Evolutionary conservation across 371 early-diverging fungal genomes (phyloP).

Genomic region (Circinella minor): DNA sequence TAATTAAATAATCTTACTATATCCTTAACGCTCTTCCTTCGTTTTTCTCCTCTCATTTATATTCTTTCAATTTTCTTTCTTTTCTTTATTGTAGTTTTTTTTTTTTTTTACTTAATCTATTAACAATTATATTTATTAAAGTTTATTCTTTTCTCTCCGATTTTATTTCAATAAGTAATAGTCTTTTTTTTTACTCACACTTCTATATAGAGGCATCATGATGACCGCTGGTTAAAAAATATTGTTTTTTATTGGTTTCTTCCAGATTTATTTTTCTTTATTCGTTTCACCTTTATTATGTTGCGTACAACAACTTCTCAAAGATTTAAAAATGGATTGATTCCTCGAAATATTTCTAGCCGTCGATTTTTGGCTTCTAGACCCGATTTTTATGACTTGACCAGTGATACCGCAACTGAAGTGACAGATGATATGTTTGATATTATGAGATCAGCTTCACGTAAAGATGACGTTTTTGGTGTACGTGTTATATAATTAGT

Average conservation of each 20-base stretch:
- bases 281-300: background rate
- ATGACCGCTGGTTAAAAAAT: no score
- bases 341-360: no score
- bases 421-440: constrained; percentile 84
- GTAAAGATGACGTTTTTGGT: constrained; percentile 85
- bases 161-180: no score
- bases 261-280: background rate
- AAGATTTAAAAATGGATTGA: no score
- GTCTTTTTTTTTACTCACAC: no score
- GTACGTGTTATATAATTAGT: constrained; percentile 33
- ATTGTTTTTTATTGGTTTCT: background rate
- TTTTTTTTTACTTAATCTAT: background rate
- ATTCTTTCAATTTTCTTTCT: background rate
- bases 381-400: constrained; percentile 42
- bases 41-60: background rate
- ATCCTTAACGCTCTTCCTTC: background rate
- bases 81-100: constrained; percentile 5
- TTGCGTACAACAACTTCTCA: background rate
- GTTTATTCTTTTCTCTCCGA: no score
- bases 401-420: constrained; percentile 76
- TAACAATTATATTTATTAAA: background rate
- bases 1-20: constrained; percentile 5
- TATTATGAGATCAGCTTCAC: constrained; percentile 69
- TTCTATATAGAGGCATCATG: no score
- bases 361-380: background rate